phyloP scores from a whole-genome alignment of 371 early-diverging fungal species.

The Mucor racemosus region DNA sequence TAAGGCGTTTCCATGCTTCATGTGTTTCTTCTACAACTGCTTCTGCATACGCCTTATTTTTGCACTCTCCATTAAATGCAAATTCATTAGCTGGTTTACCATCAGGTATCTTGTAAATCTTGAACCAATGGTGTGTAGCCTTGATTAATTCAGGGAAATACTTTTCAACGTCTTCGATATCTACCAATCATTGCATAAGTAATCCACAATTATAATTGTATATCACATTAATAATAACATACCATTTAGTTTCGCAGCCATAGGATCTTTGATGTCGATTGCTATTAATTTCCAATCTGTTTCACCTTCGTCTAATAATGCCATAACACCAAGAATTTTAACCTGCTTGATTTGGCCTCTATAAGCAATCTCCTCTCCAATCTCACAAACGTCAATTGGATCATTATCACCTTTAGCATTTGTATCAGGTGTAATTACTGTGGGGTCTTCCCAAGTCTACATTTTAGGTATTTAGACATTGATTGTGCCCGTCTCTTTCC shows the following conservation, averaged over 20 bases:
- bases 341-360: conserved; percentile 98
- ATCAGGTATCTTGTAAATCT: conserved; percentile 99
- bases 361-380: conserved; percentile 91
- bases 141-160: conserved; percentile 96
- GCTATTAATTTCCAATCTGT: conserved; percentile 99
- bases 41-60: conserved; percentile 70
- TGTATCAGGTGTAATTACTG: conserved; percentile 83
- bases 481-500: no score
- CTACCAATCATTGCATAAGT: conserved; percentile 30
- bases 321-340: conserved; percentile 98
- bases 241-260: conserved; percentile 90
- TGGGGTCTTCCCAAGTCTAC: conserved; percentile 99
- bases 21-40: conserved; percentile 60
- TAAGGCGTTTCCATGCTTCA: conserved; percentile 63
- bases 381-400: conserved; percentile 98
- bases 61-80: conserved; percentile 94
- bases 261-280: conserved; percentile 95
- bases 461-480: background rate
- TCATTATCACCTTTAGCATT: conserved; percentile 97
- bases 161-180: conserved; percentile 97
- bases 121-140: conserved; percentile 99
- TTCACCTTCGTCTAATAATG: conserved; percentile 98
- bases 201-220: background rate
- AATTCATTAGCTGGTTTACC: conserved; percentile 99
- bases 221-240: background rate